Percentiles rank a stretch among this genome's conserved stretches.
Conservation (phyloP, 1,284 basidiomycete genomes). For the Irpex lacteus region DNA sequence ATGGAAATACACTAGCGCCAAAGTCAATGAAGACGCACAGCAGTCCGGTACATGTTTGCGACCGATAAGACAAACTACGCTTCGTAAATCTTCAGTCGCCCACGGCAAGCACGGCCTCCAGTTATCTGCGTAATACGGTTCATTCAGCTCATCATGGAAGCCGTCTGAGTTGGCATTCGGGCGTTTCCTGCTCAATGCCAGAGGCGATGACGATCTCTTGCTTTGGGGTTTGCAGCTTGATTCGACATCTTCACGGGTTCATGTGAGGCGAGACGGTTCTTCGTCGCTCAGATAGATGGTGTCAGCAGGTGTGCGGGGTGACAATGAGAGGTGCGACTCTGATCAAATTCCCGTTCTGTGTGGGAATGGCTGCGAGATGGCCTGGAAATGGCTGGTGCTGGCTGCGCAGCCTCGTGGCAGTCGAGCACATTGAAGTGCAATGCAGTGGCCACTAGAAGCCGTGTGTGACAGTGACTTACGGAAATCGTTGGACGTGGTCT, state of each 20-base stretch:
- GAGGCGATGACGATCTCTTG: neutral
- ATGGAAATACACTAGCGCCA: neutral
- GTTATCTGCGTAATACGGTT: neutral
- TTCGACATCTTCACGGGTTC: neutral
- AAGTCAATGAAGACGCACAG: neutral
- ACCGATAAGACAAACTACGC: neutral
- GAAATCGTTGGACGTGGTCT: neutral
- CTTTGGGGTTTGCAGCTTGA: neutral
- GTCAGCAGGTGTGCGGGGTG: neutral
- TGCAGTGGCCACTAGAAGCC: constrained; percentile 1
- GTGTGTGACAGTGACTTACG: constrained; percentile 1
- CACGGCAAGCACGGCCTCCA: neutral
- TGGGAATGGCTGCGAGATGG: neutral
- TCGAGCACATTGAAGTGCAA: neutral
- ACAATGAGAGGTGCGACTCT: neutral
- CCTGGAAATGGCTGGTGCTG: neutral
- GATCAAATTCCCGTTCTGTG: neutral
- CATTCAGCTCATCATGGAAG: neutral
- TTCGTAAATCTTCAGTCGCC: neutral
- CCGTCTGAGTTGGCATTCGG: neutral
- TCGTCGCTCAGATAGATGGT: neutral
- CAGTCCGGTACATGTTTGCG: neutral
- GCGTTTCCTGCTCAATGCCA: neutral
- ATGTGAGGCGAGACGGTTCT: neutral
- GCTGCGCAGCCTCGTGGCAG: neutral